A percentile compares a stretch with the other conserved stretches of the same genome.
Conservation (phyloP, 202 grass and related monocot species). For the Hordeum pubiflorum region DNA sequence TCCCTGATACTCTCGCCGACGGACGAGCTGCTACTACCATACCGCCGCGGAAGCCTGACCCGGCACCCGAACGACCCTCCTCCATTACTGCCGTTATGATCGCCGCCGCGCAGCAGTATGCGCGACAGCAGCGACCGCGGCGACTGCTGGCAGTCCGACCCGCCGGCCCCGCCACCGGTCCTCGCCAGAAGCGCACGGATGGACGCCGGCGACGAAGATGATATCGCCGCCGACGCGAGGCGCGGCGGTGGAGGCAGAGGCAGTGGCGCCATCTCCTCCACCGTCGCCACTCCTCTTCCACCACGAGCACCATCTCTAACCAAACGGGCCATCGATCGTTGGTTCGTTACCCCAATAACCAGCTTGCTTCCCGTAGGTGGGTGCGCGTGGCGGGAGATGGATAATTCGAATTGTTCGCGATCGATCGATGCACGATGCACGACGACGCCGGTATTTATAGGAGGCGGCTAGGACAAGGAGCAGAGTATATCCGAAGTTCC, state of each 20-base stretch:
- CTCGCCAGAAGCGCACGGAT: conserved; percentile 24
- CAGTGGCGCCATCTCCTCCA: neutral
- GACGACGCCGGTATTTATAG: conserved; percentile 27
- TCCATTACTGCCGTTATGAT: neutral
- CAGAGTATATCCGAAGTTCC: neutral
- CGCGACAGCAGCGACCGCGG: conserved; percentile 45
- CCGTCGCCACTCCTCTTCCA: neutral
- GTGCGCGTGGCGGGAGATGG: neutral
- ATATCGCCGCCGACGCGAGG: neutral
- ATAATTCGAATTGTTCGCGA: conserved; percentile 23
- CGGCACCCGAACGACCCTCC: conserved; percentile 48
- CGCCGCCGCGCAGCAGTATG: conserved; percentile 17
- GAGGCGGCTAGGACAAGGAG: neutral
- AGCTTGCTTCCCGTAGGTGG: too few species aligned
- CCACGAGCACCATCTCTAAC: neutral
- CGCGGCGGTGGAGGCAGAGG: conserved; percentile 40
- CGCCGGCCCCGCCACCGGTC: neutral
- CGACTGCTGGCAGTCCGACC: conserved; percentile 36
- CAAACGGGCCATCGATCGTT: conserved; percentile 18
- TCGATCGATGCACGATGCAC: neutral
- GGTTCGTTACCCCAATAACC: neutral
- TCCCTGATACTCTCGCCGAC: neutral
- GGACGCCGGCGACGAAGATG: conserved; percentile 8
- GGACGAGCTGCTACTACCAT: neutral
- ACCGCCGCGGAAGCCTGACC: conserved; percentile 48